Evolutionary conservation across 2,329 filamentous ascomycete species (phyloP).

Genomic region (Claviceps capensis): DNA sequence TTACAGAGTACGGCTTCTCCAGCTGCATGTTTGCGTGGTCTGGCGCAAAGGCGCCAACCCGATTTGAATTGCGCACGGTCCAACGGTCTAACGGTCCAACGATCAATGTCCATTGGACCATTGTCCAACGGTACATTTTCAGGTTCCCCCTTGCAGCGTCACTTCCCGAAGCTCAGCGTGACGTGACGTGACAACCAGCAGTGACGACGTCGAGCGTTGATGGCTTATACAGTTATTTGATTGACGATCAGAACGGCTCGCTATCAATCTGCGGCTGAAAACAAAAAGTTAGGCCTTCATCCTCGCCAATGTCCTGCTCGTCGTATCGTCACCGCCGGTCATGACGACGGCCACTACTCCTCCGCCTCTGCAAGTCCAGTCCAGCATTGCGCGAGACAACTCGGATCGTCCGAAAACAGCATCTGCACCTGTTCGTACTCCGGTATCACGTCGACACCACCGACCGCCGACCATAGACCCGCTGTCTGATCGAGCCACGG

Average conservation of each 20-base stretch:
- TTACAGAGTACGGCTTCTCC: no score
- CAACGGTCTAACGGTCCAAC: background rate
- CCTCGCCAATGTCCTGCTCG: background rate
- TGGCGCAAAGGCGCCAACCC: no score
- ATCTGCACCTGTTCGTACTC: slow-evolving; percentile 12
- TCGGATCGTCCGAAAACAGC: background rate
- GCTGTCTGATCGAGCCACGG: slow-evolving; percentile 65
- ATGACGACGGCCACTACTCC: slow-evolving; percentile 8
- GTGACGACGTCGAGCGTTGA: background rate
- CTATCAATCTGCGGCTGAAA: background rate
- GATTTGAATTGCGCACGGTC: no score
- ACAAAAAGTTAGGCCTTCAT: background rate
- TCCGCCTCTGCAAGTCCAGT: slow-evolving; percentile 7
- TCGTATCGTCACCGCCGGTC: slow-evolving; percentile 13
- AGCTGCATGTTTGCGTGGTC: no score
- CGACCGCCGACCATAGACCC: slow-evolving; percentile 30
- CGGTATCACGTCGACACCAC: slow-evolving; percentile 16
- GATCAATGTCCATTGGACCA: background rate
- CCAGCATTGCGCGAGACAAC: slow-evolving; percentile 6
- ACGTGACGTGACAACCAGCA: slow-evolving; percentile 4
- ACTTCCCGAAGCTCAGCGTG: slow-evolving; percentile 3
- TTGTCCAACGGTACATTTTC: background rate
- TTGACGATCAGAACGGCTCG: background rate
- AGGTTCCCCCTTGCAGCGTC: background rate
- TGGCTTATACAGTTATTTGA: background rate